A percentile compares a stretch with the other conserved stretches of the same genome.
phyloP scores from a whole-genome alignment of 768 basidiomycete genomes.

The Russula brevipes region DNA sequence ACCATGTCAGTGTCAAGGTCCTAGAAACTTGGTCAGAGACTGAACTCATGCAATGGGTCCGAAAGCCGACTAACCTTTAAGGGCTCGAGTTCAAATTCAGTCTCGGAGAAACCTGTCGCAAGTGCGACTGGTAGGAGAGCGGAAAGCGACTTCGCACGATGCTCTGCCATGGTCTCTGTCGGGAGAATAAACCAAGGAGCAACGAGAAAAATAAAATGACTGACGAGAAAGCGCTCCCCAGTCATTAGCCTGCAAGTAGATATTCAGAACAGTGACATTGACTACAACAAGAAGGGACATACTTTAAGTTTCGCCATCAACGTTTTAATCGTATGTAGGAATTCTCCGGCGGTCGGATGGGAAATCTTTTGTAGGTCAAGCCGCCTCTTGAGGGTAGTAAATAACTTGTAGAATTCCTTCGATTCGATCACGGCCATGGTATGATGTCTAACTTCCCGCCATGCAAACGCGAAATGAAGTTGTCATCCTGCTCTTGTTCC shows the following conservation, averaged over 20 bases:
- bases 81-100: slow-evolving; percentile 42
- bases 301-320: slow-evolving; percentile 19
- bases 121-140: slow-evolving; percentile 44
- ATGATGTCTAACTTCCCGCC: slow-evolving; percentile 51
- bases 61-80: slow-evolving; percentile 39
- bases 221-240: slow-evolving; percentile 61
- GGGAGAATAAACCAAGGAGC: background rate
- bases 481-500: slow-evolving; percentile 52
- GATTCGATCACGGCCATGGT: slow-evolving; percentile 64
- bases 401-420: slow-evolving; percentile 51
- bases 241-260: slow-evolving; percentile 48
- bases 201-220: slow-evolving; percentile 24
- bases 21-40: slow-evolving; percentile 29
- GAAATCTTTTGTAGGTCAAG: slow-evolving; percentile 48
- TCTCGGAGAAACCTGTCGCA: slow-evolving; percentile 42
- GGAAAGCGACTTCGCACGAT: slow-evolving; percentile 38
- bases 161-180: slow-evolving; percentile 47
- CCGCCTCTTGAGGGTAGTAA: slow-evolving; percentile 41
- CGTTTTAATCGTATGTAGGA: slow-evolving; percentile 28
- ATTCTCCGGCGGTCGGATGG: slow-evolving; percentile 48
- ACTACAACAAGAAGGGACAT: background rate
- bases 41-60: too few relatives aligned
- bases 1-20: slow-evolving; percentile 47
- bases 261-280: background rate
- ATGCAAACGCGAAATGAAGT: slow-evolving; percentile 60